Conservation (phyloP, 371 early-diverging fungal species). For the Rhizopus sp. region DNA sequence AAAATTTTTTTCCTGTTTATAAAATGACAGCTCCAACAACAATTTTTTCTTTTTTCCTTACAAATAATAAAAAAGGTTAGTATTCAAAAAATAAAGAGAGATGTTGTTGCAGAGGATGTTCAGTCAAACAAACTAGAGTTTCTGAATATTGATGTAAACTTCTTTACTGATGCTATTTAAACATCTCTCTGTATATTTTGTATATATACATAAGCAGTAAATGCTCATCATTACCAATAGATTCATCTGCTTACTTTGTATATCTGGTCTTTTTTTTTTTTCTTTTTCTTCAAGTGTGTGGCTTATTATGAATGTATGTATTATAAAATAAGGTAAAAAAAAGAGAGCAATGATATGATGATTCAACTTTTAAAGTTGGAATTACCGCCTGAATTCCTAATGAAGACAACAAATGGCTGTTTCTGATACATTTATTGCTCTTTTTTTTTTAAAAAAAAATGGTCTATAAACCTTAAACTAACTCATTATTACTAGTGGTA, state of each 20-base stretch:
- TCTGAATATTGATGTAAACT: conserved; percentile 53
- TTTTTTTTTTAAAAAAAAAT: neutral
- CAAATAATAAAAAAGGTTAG: conserved; percentile 19
- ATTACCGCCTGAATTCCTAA: conserved; percentile 48
- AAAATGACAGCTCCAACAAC: conserved; percentile 2
- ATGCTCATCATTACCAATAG: too few species aligned
- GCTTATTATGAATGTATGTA: conserved; percentile 7
- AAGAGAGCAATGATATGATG: conserved; percentile 37
- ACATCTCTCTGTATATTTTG: conserved; percentile 6
- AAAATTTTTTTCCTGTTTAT: conserved; percentile 21
- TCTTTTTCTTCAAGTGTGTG: conserved; percentile 1
- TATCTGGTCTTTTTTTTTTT: conserved; percentile 5
- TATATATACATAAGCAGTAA: neutral
- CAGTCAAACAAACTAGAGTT: conserved; percentile 62
- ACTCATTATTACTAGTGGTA: neutral
- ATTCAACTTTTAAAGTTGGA: conserved; percentile 48
- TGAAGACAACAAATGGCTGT: conserved; percentile 51
- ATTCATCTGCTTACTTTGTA: conserved; percentile 8
- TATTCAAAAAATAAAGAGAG: neutral
- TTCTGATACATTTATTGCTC: conserved; percentile 30
- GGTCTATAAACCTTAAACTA: neutral
- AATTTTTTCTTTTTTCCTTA: conserved; percentile 2
- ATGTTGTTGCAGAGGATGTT: conserved; percentile 40
- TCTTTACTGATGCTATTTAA: conserved; percentile 42
- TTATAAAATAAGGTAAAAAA: neutral